These are phyloP conservation scores for Ceratocystis colombiana DNA, from an alignment of 2,329 filamentous ascomycete species.

Conservation along the genomic window DNA sequence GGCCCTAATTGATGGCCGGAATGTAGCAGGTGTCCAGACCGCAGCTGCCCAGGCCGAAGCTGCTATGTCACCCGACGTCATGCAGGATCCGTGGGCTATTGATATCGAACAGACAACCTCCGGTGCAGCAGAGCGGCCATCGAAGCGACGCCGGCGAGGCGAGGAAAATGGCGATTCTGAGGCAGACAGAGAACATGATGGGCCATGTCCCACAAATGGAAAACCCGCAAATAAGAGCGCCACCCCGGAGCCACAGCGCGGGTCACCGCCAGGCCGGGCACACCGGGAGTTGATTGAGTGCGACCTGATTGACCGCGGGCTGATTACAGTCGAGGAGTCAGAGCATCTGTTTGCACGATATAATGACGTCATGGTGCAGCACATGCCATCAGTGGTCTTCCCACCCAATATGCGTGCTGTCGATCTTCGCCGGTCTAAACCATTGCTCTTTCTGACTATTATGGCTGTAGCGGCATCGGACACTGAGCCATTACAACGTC, in stretches of 20 bases:
- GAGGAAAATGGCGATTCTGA: not conserved
- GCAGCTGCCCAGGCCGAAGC: conserved; percentile 10
- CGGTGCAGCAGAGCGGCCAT: conserved; percentile 1
- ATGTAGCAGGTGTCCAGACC: not conserved
- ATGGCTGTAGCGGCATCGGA: conserved; percentile 56
- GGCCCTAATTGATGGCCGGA: conserved; percentile 28
- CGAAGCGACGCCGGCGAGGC: conserved; percentile 17
- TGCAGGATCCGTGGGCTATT: conserved; percentile 31
- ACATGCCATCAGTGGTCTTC: conserved; percentile 55
- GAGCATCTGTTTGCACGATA: conserved; percentile 49
- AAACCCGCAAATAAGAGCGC: not conserved
- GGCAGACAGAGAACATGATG: not conserved
- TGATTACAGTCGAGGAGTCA: conserved; percentile 48
- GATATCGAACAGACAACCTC: not conserved
- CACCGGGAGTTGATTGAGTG: conserved; percentile 26
- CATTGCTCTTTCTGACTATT: conserved; percentile 59
- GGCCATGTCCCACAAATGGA: not conserved
- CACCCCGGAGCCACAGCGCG: conserved; percentile 24
- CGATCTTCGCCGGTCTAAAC: conserved; percentile 49
- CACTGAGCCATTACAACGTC: conserved; percentile 46
- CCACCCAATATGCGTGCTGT: conserved; percentile 43
- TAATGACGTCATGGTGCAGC: conserved; percentile 48
- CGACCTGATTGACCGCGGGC: conserved; percentile 49
- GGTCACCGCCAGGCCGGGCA: conserved; percentile 21
- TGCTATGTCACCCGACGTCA: conserved; percentile 25